Percentiles rank a stretch among this genome's conserved stretches.
These are phyloP conservation scores for Pseudonectria buxi DNA, from an alignment of 2,329 filamentous ascomycete species.

Conservation along the genomic window DNA sequence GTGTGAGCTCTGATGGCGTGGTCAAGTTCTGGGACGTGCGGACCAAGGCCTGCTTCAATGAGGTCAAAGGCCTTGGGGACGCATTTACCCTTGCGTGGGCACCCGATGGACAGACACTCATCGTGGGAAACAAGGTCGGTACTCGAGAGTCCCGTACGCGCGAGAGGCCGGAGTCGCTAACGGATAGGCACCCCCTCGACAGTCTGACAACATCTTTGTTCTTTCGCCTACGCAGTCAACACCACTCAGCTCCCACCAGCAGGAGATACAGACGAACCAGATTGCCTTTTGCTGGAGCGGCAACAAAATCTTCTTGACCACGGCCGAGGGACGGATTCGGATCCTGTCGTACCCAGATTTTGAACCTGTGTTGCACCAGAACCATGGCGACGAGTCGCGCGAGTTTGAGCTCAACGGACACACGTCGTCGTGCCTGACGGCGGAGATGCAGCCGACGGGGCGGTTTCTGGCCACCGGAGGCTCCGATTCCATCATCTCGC, in stretches of 20 bases:
- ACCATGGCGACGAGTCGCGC: constrained; percentile 35
- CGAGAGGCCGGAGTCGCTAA: background rate
- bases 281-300: constrained; percentile 69
- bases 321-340: constrained; percentile 62
- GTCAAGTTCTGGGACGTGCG: constrained; percentile 77
- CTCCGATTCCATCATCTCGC: constrained; percentile 65
- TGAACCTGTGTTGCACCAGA: constrained; percentile 46
- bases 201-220: constrained; percentile 57
- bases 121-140: constrained; percentile 66
- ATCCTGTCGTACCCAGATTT: constrained; percentile 63
- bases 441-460: constrained; percentile 64
- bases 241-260: constrained; percentile 52
- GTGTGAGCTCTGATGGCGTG: constrained; percentile 65
- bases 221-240: constrained; percentile 54
- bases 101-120: constrained; percentile 60
- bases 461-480: constrained; percentile 68
- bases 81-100: constrained; percentile 69
- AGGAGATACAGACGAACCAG: constrained; percentile 62
- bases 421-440: constrained; percentile 63
- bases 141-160: background rate
- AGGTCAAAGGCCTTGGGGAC: constrained; percentile 59
- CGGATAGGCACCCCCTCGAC: background rate
- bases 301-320: constrained; percentile 62
- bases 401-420: constrained; percentile 64
- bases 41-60: constrained; percentile 62